Base-by-base conservation (phyloP, 1,284 basidiomycete genomes). In the Golubevia sp. region DNA sequence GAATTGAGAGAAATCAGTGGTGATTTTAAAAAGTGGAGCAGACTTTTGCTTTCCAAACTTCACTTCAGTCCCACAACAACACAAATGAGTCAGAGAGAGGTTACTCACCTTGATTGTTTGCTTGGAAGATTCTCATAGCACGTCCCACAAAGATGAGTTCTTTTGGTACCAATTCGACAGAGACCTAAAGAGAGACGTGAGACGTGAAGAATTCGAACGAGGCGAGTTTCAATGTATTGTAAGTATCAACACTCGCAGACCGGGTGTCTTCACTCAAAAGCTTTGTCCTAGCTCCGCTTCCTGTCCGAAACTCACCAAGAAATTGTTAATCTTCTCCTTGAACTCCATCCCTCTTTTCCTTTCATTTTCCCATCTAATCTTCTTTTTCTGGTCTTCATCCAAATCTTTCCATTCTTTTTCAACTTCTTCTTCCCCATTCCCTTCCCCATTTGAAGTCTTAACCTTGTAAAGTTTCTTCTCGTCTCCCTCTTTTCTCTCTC, bases 81-180 rank as follows among this genome's bases (percentile, higher is more conserved):
- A n/a, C n/a, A n/a, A n/a, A n/a, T n/a, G n/a, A n/a, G n/a, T n/a
- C n/a, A n/a, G n/a, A n/a, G n/a, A 34, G 11, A 34, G 4, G 30
- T 34, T 34, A 5, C 60, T 24, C 34, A 61, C 60, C 60, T 55
- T 34, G 30, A 34, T 34, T 34, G 30, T 34, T 34, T 6, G 50
- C 50, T 52, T 79, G 76, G 26, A 79, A 68, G 59, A 77, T 79
- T 18, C 77, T 63, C 73, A 76, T 74, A 7, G 63, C 63, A 18
- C 77, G 59, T 3, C 73, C 68, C 2, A 79, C 73, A 60, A 79
- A 79, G 48, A 79, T 70, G 15, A 79, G 64, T 53, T 77, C 75
- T 55, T 76, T 77, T 49, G 77, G 77, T 3, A 77, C 58, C 18
- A 79, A 58, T 56, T 79, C 77, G 30, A 77, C 76, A 50, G 73